Evolutionary conservation across 257 asterid genomes (phyloP).

Genomic region (Solanum tacnaense): DNA sequence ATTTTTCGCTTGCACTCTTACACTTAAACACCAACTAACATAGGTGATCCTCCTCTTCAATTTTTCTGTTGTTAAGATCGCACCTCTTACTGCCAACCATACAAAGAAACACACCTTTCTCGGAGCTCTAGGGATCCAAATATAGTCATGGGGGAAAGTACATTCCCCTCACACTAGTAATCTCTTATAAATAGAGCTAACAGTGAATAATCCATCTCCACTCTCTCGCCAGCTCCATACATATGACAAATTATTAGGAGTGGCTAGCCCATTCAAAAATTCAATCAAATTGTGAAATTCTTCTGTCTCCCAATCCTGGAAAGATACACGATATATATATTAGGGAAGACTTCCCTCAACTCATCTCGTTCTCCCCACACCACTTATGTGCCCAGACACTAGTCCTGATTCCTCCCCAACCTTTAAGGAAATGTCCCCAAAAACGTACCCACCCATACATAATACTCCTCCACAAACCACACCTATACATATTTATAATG

Average conservation of each 20-base stretch:
- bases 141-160: not conserved
- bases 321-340: not conserved
- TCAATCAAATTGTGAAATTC: not conserved
- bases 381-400: not conserved
- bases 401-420: not conserved
- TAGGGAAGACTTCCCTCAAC: not conserved
- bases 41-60: not conserved
- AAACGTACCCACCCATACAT: not conserved
- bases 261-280: not conserved
- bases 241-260: not conserved
- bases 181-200: not conserved
- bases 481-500: not conserved
- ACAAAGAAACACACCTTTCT: not conserved
- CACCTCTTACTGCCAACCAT: not conserved
- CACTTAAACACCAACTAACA: not conserved
- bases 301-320: not conserved
- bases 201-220: not conserved
- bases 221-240: not conserved
- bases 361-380: not conserved
- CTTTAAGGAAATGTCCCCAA: not conserved
- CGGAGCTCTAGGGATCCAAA: not conserved
- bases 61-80: not conserved
- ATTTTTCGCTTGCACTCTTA: not conserved
- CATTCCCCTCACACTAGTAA: not conserved
- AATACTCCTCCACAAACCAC: not conserved